Base-by-base conservation (phyloP, 306 rosid species). In the Boehmeria nivea region DNA sequence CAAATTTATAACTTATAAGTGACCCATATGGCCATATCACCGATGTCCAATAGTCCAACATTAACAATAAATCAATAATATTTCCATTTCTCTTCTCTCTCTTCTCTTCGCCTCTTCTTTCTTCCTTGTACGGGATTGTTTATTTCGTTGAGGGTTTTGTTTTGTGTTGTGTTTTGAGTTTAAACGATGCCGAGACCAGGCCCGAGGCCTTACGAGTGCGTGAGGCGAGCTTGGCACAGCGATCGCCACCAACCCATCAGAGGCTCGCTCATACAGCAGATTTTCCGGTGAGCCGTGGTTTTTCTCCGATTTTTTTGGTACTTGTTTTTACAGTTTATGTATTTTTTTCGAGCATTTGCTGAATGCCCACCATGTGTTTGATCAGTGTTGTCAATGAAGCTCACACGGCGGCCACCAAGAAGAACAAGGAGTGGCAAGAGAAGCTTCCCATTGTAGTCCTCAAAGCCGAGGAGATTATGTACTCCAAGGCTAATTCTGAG, bases 171-270 rank as follows among this genome's bases (percentile, higher is more conserved):
- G 7, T 33, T 33, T 33, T 11, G 38, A 33, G 38, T 57, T 11
- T 37, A 6, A 50, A 77, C 80, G 95, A 93, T 93, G 99, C 99
- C 99, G 54, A 64, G 99, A 77, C 99, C 99, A 17, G 99, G 99
- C 20, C 99, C 96, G 19, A 85, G 99, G 73, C 99, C 99, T 54
- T 93, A 93, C 53, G 99, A 93, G 90, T 93, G 99, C 56, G 99
- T 88, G 27, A 59, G 86, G 57, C 80, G 96, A 72, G 96, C 99
- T 70, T 93, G 99, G 99, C 96, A 93, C 64, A 93, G 99, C 78
- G 99, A 93, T 60, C 84, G 99, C 45, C 96, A 85, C 75, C 83
- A 72, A 54, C 90, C 99, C 68, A 68, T 88, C 28, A 81, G 99
- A 81, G 96, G 96, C 55, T 75, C 90, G 19, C 76, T 93, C 65